Evolutionary conservation across 2,329 filamentous ascomycete genomes (phyloP).

Genomic region (Colletotrichum liriopes): DNA sequence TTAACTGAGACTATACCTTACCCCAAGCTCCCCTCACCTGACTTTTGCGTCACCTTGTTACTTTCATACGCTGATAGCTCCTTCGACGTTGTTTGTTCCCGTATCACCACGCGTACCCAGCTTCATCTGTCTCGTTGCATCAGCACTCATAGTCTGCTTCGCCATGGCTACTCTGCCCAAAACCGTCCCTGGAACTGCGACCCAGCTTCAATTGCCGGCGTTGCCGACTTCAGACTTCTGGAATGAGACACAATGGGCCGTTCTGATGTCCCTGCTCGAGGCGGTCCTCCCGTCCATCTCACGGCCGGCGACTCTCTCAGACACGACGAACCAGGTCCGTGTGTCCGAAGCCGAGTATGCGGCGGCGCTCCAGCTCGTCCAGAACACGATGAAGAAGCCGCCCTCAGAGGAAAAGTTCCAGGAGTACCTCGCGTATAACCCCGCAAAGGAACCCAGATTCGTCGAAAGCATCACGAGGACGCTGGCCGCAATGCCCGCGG

Average conservation of each 20-base stretch:
- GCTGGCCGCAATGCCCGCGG: slow-evolving; percentile 54
- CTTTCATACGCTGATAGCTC: not conserved
- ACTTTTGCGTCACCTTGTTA: not conserved
- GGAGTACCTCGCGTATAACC: slow-evolving; percentile 68
- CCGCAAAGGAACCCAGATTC: slow-evolving; percentile 68
- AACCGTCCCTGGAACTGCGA: slow-evolving; percentile 11
- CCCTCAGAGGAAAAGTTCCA: slow-evolving; percentile 62
- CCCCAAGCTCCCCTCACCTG: slow-evolving; percentile 26
- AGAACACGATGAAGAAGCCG: slow-evolving; percentile 54
- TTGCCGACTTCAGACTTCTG: slow-evolving; percentile 56
- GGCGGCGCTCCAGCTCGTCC: slow-evolving; percentile 58
- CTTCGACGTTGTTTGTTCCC: not conserved
- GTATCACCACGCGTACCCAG: not conserved
- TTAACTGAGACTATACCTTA: slow-evolving; percentile 30
- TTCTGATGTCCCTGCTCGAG: slow-evolving; percentile 69
- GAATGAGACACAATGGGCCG: slow-evolving; percentile 67
- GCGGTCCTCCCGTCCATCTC: slow-evolving; percentile 74
- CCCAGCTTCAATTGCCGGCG: slow-evolving; percentile 33
- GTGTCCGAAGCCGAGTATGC: slow-evolving; percentile 68
- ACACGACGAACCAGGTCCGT: slow-evolving; percentile 59
- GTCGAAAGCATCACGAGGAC: slow-evolving; percentile 63
- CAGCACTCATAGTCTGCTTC: slow-evolving; percentile 1
- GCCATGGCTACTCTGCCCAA: slow-evolving; percentile 31
- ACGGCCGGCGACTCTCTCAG: slow-evolving; percentile 55
- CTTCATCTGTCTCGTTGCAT: not conserved